Conservation (phyloP, 83 land plant species). For the Larix sibirica region DNA sequence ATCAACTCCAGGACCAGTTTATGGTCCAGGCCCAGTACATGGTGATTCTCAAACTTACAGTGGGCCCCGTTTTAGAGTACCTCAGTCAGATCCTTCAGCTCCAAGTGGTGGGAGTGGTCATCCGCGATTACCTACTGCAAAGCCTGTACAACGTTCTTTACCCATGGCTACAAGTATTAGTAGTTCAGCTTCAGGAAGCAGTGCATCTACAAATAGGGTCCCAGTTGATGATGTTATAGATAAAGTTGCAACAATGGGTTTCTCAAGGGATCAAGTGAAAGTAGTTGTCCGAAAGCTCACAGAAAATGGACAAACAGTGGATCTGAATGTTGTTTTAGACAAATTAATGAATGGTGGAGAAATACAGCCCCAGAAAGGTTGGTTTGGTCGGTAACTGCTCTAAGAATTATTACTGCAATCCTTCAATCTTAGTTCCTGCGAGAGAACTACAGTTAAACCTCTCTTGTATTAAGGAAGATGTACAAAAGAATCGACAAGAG, state of each 20-base stretch:
- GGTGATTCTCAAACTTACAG: conserved; percentile 42
- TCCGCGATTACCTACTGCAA: conserved; percentile 79
- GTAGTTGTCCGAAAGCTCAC: conserved; percentile 74
- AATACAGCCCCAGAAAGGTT: conserved; percentile 42
- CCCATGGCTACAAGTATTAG: conserved; percentile 48
- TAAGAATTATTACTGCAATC: background rate
- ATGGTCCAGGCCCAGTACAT: conserved; percentile 24
- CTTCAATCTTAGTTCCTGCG: background rate
- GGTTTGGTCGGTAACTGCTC: conserved; percentile 48
- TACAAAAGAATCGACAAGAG: background rate
- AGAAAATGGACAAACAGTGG: conserved; percentile 88
- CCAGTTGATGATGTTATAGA: conserved; percentile 89
- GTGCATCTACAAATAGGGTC: conserved; percentile 54
- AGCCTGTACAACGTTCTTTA: conserved; percentile 66
- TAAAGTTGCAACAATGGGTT: conserved; percentile 90
- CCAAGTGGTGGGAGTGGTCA: conserved; percentile 49
- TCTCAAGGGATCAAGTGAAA: conserved; percentile 84
- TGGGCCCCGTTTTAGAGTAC: conserved; percentile 39
- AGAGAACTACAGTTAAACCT: background rate
- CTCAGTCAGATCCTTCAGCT: conserved; percentile 21
- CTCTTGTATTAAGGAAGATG: background rate
- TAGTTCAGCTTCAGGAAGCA: conserved; percentile 44
- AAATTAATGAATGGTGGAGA: conserved; percentile 83
- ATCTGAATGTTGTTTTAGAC: conserved; percentile 87
- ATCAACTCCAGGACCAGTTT: conserved; percentile 15